Conservation (phyloP, 768 basidiomycete genomes). For the Panus rudis region DNA sequence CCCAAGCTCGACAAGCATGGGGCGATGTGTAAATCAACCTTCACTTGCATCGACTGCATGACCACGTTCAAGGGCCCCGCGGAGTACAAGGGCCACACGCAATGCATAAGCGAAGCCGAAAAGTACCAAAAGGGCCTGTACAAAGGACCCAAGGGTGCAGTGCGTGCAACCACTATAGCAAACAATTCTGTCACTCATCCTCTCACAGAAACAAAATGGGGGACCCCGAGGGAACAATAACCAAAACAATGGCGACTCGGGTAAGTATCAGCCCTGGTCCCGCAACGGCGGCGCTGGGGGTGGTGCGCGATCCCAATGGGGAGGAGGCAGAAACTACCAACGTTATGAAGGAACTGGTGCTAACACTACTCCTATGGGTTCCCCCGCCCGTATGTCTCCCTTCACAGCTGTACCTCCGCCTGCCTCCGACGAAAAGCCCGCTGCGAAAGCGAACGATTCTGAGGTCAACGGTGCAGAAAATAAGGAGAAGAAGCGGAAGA, state of each 20-base stretch:
- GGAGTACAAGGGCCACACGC: constrained; percentile 77
- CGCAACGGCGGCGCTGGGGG: constrained; percentile 9
- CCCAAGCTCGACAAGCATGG: constrained; percentile 85
- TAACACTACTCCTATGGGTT: constrained; percentile 67
- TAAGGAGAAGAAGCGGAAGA: neutral
- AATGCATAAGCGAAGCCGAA: constrained; percentile 86
- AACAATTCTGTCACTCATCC: constrained; percentile 9
- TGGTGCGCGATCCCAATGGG: constrained; percentile 10
- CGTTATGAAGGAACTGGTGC: constrained; percentile 44
- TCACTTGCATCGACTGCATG: constrained; percentile 87
- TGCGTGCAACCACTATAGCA: constrained; percentile 23
- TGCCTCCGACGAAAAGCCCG: neutral
- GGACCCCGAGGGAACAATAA: constrained; percentile 1
- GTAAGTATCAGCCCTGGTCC: constrained; percentile 22
- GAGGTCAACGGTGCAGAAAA: neutral
- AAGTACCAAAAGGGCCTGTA: constrained; percentile 88
- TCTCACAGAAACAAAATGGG: constrained; percentile 8
- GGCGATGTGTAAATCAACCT: constrained; percentile 52
- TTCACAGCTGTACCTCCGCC: constrained; percentile 21
- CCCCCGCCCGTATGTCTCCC: constrained; percentile 46
- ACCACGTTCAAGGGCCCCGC: constrained; percentile 69
- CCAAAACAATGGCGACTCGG: constrained; percentile 4
- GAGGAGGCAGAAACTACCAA: neutral
- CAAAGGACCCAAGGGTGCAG: constrained; percentile 69
- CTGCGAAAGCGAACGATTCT: neutral